These are phyloP conservation scores for Paramecium primaurelia DNA, from an alignment of 73 alveolate genomes.

Conservation along the genomic window DNA sequence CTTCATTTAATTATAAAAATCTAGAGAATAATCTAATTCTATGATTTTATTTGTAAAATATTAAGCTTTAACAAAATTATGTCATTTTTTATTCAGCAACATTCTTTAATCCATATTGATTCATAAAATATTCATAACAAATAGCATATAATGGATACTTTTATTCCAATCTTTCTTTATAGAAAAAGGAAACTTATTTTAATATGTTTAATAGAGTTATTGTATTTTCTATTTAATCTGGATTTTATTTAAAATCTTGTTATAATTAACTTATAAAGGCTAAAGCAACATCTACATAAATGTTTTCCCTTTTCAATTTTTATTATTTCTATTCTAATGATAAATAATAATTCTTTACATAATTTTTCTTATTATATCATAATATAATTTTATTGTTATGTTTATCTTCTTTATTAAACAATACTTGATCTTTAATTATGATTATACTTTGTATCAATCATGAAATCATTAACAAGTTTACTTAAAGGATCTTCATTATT, in stretches of 20 bases:
- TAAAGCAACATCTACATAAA: conserved; percentile 25
- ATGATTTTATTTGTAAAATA: not conserved
- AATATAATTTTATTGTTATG: not conserved
- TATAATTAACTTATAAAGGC: not conserved
- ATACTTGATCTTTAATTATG: not conserved
- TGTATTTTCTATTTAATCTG: not conserved
- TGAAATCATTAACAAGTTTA: not conserved
- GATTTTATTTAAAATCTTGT: not conserved
- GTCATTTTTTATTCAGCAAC: conserved; percentile 31
- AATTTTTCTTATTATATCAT: not conserved
- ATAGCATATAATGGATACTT: conserved; percentile 10
- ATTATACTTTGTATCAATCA: not conserved
- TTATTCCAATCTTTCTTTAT: not conserved
- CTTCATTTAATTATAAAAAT: not conserved
- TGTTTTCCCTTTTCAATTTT: not conserved
- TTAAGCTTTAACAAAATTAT: not conserved
- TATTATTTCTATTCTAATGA: not conserved
- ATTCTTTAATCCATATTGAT: conserved; percentile 14
- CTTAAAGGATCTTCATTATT: not conserved
- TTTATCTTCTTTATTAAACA: not conserved
- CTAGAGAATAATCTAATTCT: not conserved
- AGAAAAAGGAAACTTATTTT: not conserved
- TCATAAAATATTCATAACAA: conserved; percentile 25
- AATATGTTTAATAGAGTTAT: not conserved
- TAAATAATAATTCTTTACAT: not conserved